phyloP scores from a whole-genome alignment of 2,329 filamentous ascomycete species.

The Xylaria sp. region DNA sequence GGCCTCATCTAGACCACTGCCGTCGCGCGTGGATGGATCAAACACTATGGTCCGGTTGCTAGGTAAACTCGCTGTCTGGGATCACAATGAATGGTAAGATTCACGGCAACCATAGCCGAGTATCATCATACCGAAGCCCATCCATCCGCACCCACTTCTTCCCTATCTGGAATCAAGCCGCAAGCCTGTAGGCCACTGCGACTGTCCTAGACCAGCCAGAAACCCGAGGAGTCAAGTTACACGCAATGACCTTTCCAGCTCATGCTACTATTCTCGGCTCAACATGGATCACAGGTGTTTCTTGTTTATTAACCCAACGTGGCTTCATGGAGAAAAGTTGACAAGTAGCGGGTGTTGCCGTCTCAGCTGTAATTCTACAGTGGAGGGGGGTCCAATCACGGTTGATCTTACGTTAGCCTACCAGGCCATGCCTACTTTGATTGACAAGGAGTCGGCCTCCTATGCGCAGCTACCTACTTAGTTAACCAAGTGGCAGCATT shows the following conservation, averaged over 20 bases:
- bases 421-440: background rate
- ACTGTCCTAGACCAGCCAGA: conserved; percentile 15
- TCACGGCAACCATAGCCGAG: no score
- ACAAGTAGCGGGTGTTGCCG: background rate
- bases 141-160: background rate
- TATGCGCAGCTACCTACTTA: background rate
- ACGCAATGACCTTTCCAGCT: conserved; percentile 9
- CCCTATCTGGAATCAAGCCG: background rate
- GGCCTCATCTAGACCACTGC: conserved; percentile 1
- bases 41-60: conserved; percentile 9
- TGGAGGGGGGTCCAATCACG: conserved; percentile 8
- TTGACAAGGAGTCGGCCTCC: background rate
- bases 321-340: background rate
- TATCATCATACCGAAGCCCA: background rate
- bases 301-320: conserved; percentile 14
- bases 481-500: background rate
- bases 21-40: conserved; percentile 8
- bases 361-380: background rate
- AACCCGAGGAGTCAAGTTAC: conserved; percentile 16
- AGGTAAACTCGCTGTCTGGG: conserved; percentile 10
- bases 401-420: conserved; percentile 6
- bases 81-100: no score
- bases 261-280: conserved; percentile 21
- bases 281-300: conserved; percentile 8
- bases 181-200: background rate